Base-by-base conservation (phyloP, 2,329 filamentous ascomycete genomes). In the Talaromyces sp. region DNA sequence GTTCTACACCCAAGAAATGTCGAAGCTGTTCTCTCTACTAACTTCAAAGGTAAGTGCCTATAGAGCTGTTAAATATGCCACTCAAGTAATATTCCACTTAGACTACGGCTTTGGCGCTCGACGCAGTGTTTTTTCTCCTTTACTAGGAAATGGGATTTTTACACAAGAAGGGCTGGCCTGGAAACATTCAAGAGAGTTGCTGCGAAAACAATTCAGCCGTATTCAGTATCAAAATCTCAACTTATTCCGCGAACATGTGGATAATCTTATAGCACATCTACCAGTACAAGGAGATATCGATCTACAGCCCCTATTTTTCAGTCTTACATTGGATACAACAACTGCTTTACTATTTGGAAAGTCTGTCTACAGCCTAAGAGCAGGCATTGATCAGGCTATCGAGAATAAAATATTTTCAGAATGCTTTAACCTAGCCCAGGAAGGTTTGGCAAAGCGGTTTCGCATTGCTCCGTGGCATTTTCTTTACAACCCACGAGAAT, bases 251-350 rank as follows among this genome's bases (percentile, higher is more conserved):
- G 65, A 71, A 19, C 76, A 70, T 45, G 64, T 72, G n/a, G 70
- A 76, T 50, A 75, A 77, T 50, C 68, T 81, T 39, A 68, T 81
- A 35, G 39, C 33, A 8, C 66, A 52, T 60, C 37, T 74, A 1
- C 64, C 64, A 16, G 71, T 69, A 1, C 63, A 71, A 14, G 67
- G 68, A 9, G 60, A 68, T 22, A 37, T 74, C n/a, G 68, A 69
- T 54, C 62, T 81, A 0, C 72, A 78, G 62, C 74, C 77, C 0
- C 67, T 79, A 0, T 80, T 81, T 63, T 78, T 79, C 65, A 70
- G 73, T 33, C 68, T 78, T 35, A 79, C 77, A 1, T 66, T 79
- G 24, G 74, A 77, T 59, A 75, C 74, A 0, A 74, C 77, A 2
- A 78, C 74, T 0, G 72, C 74, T 31, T 73, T 78, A 16, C 69